Base-by-base conservation (phyloP, 208 protist species). In the Polymyxa betae region DNA sequence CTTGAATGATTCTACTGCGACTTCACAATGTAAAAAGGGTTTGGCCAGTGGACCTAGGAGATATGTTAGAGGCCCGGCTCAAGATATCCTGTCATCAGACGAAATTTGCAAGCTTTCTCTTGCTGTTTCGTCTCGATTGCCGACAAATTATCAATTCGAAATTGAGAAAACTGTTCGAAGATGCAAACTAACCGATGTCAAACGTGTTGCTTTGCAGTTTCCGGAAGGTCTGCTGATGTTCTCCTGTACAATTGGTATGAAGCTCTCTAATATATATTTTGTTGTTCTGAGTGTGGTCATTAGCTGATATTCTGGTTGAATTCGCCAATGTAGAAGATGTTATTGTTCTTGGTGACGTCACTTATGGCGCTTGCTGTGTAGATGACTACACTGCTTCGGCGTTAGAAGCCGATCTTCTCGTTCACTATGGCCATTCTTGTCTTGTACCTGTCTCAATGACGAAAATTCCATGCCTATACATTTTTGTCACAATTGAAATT, bases 401-500 rank as follows among this genome's bases (percentile, higher is more conserved):
- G 10, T 93, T 99, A 5, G 97, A 97, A 40, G 97, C 96, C 54
- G 97, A 99, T 92, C 98, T 99, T 66, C 93, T 99, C 45, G 98
- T 99, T 52, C 98, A 99, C 93, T 99, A 99, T 92, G 98, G 97
- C 16, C 98, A 99, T 93, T 98, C 96, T 92, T 99, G 98, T 93
- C 94, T 99, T 5, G 96, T 92, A 52, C 91, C 90, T 20, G n/a
- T 90, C 24, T 43, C 40, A 16, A 32, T n/a, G 35, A 72, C 88
- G 32, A 91, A 96, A 5, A 95, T 97, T 12, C 97, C 96, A 87
- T 98, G 98, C 95, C 96, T 99, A 89, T 99, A 99, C 93, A 97
- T 99, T 0, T 99, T 99, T 95, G 98, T 99, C 0, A 97, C 99
- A 91, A 99, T 99, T 91, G 93, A 96, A 90, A 98, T 99, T 91